A percentile compares a stretch with the other conserved stretches of the same genome.
These are phyloP conservation scores for Pouteria campechiana DNA, from an alignment of 179 eudicot species.

Conservation along the genomic window DNA sequence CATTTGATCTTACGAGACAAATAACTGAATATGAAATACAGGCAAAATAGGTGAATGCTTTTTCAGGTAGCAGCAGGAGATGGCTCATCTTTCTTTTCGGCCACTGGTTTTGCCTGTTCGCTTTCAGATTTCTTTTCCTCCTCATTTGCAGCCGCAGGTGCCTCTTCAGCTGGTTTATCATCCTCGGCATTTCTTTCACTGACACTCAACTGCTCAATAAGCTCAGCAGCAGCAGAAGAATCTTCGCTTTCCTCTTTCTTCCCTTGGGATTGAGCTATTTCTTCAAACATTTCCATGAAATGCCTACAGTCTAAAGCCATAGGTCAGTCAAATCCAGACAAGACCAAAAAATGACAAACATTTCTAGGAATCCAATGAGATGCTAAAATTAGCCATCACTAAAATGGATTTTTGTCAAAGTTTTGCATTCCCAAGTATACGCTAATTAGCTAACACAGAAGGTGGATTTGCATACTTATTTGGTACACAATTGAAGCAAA, in stretches of 20 bases:
- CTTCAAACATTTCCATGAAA: constrained; percentile 58
- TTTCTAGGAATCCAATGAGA: no score
- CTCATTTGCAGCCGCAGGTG: constrained; percentile 3
- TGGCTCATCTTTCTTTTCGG: constrained; percentile 23
- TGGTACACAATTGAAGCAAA: no score
- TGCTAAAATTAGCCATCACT: no score
- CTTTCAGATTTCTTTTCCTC: constrained; percentile 16
- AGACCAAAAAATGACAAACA: no score
- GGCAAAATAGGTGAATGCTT: no score
- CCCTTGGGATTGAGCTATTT: constrained; percentile 55
- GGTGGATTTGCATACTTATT: no score
- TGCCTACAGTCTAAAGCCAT: constrained; percentile 51
- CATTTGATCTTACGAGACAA: no score
- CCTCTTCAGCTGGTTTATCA: constrained; percentile 9
- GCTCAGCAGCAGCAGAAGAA: constrained; percentile 40
- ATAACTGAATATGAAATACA: no score
- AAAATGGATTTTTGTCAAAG: no score
- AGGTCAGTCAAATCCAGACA: no score
- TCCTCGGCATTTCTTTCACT: constrained; percentile 27
- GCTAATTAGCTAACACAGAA: no score
- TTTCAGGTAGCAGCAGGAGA: constrained; percentile 18
- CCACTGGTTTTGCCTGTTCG: constrained; percentile 15
- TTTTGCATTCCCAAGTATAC: no score
- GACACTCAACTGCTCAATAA: constrained; percentile 49
- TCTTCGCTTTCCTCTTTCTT: constrained; percentile 46